phyloP scores from a whole-genome alignment of 371 early-diverging fungal species.

The Rhizomucor pusillus region DNA sequence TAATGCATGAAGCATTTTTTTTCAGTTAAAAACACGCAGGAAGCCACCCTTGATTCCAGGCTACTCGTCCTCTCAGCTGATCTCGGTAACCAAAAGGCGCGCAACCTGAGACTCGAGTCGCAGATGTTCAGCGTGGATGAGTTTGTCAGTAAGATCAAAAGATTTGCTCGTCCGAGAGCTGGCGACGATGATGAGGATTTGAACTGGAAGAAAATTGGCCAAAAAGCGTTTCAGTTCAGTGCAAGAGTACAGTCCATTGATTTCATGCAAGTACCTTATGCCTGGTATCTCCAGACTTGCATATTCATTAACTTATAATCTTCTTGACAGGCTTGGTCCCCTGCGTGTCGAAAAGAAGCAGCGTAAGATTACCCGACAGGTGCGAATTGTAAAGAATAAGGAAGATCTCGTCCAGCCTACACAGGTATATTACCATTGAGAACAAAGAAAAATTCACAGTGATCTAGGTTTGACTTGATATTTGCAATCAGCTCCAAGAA shows the following conservation, averaged over 20 bases:
- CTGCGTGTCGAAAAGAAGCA: conserved; percentile 63
- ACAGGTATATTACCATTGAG: conserved; percentile 17
- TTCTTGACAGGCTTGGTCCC: conserved; percentile 60
- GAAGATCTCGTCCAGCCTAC: conserved; percentile 39
- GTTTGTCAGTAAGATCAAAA: conserved; percentile 62
- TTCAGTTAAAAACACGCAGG: conserved; percentile 72
- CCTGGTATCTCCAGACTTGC: background rate
- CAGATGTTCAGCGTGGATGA: conserved; percentile 72
- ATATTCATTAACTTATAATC: background rate
- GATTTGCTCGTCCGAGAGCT: conserved; percentile 24
- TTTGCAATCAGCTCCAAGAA: conserved; percentile 56
- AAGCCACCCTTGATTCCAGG: conserved; percentile 86
- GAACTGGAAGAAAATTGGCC: conserved; percentile 70
- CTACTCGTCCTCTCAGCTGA: conserved; percentile 73
- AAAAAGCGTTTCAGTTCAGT: conserved; percentile 50
- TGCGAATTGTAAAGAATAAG: conserved; percentile 39
- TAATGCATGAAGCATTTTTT: background rate
- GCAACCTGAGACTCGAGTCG: conserved; percentile 67
- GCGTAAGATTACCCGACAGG: conserved; percentile 30
- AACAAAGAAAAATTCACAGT: background rate
- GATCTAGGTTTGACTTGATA: background rate
- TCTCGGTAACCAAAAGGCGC: conserved; percentile 73
- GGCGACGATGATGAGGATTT: conserved; percentile 10
- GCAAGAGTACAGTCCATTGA: conserved; percentile 62
- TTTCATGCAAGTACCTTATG: conserved; percentile 57